Evolutionary conservation across 2,329 filamentous ascomycete species (phyloP), one percentile per base, ranked within the genome.

Genomic region (Sarocladiaceae sp.): DNA sequence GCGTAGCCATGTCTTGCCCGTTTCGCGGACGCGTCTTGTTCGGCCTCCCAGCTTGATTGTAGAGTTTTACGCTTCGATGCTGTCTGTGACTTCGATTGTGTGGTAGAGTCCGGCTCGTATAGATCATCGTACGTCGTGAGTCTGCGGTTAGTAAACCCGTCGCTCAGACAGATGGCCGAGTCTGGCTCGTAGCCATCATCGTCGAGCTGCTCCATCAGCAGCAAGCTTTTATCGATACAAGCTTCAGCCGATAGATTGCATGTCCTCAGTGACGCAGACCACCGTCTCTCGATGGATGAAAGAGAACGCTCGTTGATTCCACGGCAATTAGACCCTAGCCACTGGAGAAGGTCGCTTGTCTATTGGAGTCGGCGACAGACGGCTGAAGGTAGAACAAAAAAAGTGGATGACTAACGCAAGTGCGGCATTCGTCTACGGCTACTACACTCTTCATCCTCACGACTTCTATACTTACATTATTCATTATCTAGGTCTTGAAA

Each of bases 371-470:
- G n/a, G n/a, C n/a, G n/a, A n/a, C n/a, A n/a, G n/a, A n/a, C n/a
- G n/a, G n/a, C n/a, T n/a, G 35, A 37, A n/a, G 35, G 35, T n/a
- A n/a, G 35, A 40, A 40, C 20, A 40, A n/a, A 44, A 44, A 44
- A 44, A 26, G 11, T 26, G 40, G 40, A 44, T 44, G 40, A 44
- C 40, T 44, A 44, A 44, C 15, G 15, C 8, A n/a, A n/a, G n/a
- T n/a, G n/a, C n/a, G n/a, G n/a, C n/a, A n/a, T n/a, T n/a, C n/a
- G n/a, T n/a, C n/a, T n/a, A n/a, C n/a, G n/a, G n/a, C n/a, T n/a
- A n/a, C n/a, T n/a, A n/a, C n/a, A n/a, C n/a, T n/a, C n/a, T n/a
- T n/a, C n/a, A n/a, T n/a, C n/a, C n/a, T n/a, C n/a, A n/a, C n/a
- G n/a, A n/a, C n/a, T n/a, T n/a, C n/a, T n/a, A n/a, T n/a, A n/a